A percentile compares a stretch with the other conserved stretches of the same genome.
These are phyloP conservation scores for Colletotrichum endophyticum DNA, from an alignment of 2,329 filamentous ascomycete species.

Conservation along the genomic window DNA sequence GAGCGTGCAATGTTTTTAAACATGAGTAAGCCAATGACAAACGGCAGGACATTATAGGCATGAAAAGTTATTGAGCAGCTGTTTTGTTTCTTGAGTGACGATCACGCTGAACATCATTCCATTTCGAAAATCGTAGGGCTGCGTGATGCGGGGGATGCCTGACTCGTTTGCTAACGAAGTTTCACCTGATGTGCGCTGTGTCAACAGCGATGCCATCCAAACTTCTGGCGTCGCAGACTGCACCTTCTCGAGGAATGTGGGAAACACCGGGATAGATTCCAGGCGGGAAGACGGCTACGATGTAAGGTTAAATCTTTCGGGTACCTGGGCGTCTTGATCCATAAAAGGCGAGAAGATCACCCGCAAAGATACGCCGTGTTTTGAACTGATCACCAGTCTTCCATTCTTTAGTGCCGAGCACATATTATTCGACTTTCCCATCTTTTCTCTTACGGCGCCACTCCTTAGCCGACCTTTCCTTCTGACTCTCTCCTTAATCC, in stretches of 20 bases:
- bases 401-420: background rate
- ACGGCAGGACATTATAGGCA: background rate
- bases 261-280: background rate
- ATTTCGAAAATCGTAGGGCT: background rate
- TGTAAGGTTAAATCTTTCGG: background rate
- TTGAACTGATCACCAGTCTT: background rate
- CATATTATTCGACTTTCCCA: background rate
- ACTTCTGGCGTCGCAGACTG: background rate
- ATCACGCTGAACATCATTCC: background rate
- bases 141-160: background rate
- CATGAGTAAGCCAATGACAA: background rate
- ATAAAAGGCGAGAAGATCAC: background rate
- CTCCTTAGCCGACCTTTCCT: background rate
- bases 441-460: background rate
- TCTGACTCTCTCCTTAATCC: background rate
- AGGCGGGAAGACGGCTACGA: background rate
- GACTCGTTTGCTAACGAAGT: background rate
- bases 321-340: background rate
- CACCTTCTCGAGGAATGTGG: background rate
- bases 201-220: background rate
- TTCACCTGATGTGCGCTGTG: background rate
- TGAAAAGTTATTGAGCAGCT: background rate
- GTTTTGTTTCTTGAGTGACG: background rate
- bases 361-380: too few relatives aligned
- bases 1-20: background rate